A percentile compares a stretch with the other conserved stretches of the same genome.
Evolutionary conservation across 164 flowering plant genomes (phyloP).

Genomic region (Stephania japonica): DNA sequence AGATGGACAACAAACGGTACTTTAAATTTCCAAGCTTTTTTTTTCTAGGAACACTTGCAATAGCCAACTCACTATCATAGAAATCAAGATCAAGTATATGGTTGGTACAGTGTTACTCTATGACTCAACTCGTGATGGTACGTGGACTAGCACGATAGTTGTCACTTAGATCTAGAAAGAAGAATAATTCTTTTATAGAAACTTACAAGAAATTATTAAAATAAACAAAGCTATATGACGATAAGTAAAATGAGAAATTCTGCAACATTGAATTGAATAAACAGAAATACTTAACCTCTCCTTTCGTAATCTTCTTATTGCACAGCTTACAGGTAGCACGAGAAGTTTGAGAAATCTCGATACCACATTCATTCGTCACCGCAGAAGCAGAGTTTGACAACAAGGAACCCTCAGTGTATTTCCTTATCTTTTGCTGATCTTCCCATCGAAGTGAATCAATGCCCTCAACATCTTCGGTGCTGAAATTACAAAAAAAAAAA

Average conservation of each 20-base stretch:
- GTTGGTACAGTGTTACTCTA: too few relatives aligned
- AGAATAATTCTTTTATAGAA: too few relatives aligned
- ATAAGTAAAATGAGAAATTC: neutral
- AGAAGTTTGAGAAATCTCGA: constrained; percentile 77
- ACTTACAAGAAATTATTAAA: neutral
- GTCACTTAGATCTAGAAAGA: too few relatives aligned
- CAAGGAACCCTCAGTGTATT: constrained; percentile 49
- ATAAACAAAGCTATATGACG: neutral
- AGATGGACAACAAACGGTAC: too few relatives aligned
- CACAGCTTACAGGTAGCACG: constrained; percentile 84
- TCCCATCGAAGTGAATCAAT: constrained; percentile 89
- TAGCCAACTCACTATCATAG: too few relatives aligned
- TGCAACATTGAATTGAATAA: neutral
- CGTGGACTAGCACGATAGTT: too few relatives aligned
- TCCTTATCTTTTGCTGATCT: constrained; percentile 79
- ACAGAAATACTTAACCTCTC: constrained; percentile 49
- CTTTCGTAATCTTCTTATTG: constrained; percentile 74
- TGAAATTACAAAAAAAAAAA: constrained; percentile 19
- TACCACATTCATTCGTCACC: constrained; percentile 31
- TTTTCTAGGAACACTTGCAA: too few relatives aligned
- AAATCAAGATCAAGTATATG: too few relatives aligned
- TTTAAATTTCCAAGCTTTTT: too few relatives aligned
- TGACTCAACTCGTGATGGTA: too few relatives aligned
- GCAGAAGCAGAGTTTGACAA: constrained; percentile 17
- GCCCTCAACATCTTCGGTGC: constrained; percentile 89